These are phyloP conservation scores for Suhomyces taliae DNA, from an alignment of 1,139 yeast genomes.

Conservation along the genomic window DNA sequence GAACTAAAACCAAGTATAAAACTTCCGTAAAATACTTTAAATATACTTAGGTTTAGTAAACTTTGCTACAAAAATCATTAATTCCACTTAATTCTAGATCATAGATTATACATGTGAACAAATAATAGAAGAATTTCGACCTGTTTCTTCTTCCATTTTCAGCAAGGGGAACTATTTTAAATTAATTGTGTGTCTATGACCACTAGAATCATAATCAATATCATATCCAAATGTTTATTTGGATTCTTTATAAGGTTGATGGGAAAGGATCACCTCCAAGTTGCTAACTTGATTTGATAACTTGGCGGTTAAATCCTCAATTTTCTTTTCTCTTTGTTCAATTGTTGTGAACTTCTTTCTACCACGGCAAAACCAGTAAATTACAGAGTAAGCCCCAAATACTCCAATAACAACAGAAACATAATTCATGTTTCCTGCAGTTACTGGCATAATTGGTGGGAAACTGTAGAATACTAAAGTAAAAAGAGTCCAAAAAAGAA, in stretches of 20 bases:
- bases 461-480: constrained; percentile 43
- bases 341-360: constrained; percentile 28
- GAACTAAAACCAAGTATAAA: too few relatives aligned
- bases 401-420: constrained; percentile 43
- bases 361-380: constrained; percentile 44
- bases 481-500: constrained; percentile 41
- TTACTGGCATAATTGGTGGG: constrained; percentile 47
- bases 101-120: too few relatives aligned
- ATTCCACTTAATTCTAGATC: too few relatives aligned
- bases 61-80: too few relatives aligned
- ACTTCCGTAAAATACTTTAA: too few relatives aligned
- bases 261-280: constrained; percentile 25
- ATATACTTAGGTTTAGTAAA: too few relatives aligned
- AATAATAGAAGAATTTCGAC: too few relatives aligned
- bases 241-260: not conserved
- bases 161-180: too few relatives aligned
- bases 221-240: too few relatives aligned
- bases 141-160: too few relatives aligned
- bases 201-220: too few relatives aligned
- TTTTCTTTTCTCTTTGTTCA: constrained; percentile 25
- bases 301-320: constrained; percentile 27
- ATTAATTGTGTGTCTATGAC: too few relatives aligned
- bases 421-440: constrained; percentile 47
- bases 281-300: constrained; percentile 29
- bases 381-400: constrained; percentile 29